These are phyloP conservation scores for Bruguiera sexangula DNA, from an alignment of 345 rosid genomes.

Conservation along the genomic window DNA sequence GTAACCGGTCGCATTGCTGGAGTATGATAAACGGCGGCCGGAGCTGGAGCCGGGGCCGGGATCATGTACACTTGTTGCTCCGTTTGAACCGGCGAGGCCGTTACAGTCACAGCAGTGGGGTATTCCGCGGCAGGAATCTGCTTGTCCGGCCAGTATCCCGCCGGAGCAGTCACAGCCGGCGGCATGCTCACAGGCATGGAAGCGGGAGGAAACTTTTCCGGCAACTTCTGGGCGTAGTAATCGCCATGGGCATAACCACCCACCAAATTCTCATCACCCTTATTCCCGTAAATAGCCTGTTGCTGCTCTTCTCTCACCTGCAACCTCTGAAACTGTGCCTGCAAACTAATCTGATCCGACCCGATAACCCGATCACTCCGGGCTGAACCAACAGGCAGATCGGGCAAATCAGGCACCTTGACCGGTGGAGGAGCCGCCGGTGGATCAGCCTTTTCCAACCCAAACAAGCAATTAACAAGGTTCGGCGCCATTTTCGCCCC, in stretches of 20 bases:
- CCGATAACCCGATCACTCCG: slow-evolving; percentile 39
- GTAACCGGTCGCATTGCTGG: slow-evolving; percentile 43
- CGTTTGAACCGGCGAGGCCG: slow-evolving; percentile 28
- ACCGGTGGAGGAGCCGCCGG: slow-evolving; percentile 26
- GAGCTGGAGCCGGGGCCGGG: slow-evolving; percentile 37
- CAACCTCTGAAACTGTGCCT: slow-evolving; percentile 67
- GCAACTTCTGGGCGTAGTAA: slow-evolving; percentile 45
- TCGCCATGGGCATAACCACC: slow-evolving; percentile 41
- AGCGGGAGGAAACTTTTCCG: slow-evolving; percentile 37
- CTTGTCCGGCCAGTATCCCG: slow-evolving; percentile 59
- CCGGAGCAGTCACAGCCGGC: slow-evolving; percentile 30
- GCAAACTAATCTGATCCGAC: slow-evolving; percentile 47
- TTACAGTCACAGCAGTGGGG: slow-evolving; percentile 29
- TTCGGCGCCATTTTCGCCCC: slow-evolving; percentile 24
- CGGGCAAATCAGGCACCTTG: slow-evolving; percentile 27
- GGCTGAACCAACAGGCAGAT: slow-evolving; percentile 19
- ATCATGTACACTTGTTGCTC: slow-evolving; percentile 70
- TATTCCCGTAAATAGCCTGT: slow-evolving; percentile 44
- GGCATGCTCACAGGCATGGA: slow-evolving; percentile 27
- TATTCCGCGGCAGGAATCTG: slow-evolving; percentile 49
- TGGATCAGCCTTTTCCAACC: slow-evolving; percentile 51
- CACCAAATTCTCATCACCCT: slow-evolving; percentile 37
- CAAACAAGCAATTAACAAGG: slow-evolving; percentile 74
- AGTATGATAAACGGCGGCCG: slow-evolving; percentile 36
- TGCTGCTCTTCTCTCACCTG: slow-evolving; percentile 56